phyloP scores from a whole-genome alignment of 164 flowering plant species.

The Kingdonia uniflora region DNA sequence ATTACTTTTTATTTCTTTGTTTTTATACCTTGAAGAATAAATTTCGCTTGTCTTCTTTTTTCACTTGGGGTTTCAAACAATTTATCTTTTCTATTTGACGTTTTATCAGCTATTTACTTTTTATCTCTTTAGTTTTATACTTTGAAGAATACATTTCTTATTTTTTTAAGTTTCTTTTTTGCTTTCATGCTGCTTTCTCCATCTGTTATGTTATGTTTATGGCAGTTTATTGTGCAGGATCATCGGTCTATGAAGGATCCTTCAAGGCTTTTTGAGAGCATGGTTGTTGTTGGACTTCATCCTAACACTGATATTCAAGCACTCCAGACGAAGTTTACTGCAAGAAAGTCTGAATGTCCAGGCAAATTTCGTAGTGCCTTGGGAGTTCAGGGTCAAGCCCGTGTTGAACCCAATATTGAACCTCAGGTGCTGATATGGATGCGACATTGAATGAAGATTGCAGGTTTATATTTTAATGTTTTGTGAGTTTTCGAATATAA shows the following conservation, averaged over 20 bases:
- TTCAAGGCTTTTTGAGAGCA: slow-evolving; percentile 87
- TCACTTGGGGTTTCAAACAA: too few relatives aligned
- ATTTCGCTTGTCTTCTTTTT: too few relatives aligned
- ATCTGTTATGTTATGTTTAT: too few relatives aligned
- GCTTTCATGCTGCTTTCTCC: too few relatives aligned
- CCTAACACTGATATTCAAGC: slow-evolving; percentile 70
- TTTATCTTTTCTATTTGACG: too few relatives aligned
- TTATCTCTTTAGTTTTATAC: too few relatives aligned
- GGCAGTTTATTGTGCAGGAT: slow-evolving; percentile 40
- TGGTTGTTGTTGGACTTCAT: slow-evolving; percentile 97
- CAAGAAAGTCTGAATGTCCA: slow-evolving; percentile 59
- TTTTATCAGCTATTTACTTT: too few relatives aligned
- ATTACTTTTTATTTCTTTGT: too few relatives aligned
- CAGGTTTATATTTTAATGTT: neutral
- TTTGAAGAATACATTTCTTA: too few relatives aligned
- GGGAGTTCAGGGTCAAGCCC: slow-evolving; percentile 45
- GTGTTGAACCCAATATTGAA: slow-evolving; percentile 72
- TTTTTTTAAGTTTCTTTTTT: too few relatives aligned
- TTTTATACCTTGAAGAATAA: too few relatives aligned
- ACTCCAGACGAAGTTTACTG: slow-evolving; percentile 46
- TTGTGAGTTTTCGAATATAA: neutral
- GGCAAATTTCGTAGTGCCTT: slow-evolving; percentile 50
- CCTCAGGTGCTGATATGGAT: slow-evolving; percentile 60
- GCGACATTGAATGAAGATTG: neutral
- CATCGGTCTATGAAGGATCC: slow-evolving; percentile 76